Percentiles rank a stretch among this genome's conserved stretches.
These are phyloP conservation scores for Aspergillus spinulosporus DNA, from an alignment of 2,329 filamentous ascomycete genomes.

Conservation along the genomic window DNA sequence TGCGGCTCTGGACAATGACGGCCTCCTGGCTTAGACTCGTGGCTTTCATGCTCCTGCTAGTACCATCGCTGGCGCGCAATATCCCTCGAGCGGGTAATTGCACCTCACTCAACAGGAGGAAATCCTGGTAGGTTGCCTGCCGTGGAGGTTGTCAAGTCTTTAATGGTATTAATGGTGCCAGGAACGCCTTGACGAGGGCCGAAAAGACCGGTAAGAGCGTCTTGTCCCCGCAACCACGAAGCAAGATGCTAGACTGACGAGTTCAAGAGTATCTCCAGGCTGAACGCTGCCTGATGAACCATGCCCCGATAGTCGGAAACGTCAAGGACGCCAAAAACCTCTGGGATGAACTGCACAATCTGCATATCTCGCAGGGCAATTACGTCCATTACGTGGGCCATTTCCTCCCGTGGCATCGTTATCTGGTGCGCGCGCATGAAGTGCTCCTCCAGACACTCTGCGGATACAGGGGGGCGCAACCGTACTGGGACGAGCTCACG, in stretches of 20 bases:
- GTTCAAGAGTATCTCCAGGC: slow-evolving; percentile 4
- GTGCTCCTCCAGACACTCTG: slow-evolving; percentile 6
- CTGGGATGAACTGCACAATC: slow-evolving; percentile 9
- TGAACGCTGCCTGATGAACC: slow-evolving; percentile 10
- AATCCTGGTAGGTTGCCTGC: slow-evolving; percentile 6
- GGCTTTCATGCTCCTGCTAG: not conserved
- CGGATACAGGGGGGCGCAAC: slow-evolving; percentile 7
- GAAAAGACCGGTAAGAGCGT: slow-evolving; percentile 3
- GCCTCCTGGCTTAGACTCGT: not conserved
- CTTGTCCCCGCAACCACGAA: not conserved
- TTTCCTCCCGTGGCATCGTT: slow-evolving; percentile 12
- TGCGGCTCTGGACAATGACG: not conserved
- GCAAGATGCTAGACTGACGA: not conserved
- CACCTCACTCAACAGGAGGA: slow-evolving; percentile 4
- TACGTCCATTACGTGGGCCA: slow-evolving; percentile 11
- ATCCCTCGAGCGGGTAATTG: not conserved
- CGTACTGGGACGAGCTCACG: slow-evolving; percentile 10
- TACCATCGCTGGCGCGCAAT: not conserved
- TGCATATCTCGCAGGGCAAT: slow-evolving; percentile 10
- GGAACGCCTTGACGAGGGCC: slow-evolving; percentile 2
- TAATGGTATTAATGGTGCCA: not conserved
- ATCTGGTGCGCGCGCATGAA: slow-evolving; percentile 13
- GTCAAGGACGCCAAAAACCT: not conserved
- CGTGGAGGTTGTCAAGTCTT: too few species aligned
- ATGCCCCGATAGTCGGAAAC: slow-evolving; percentile 3